Evolutionary conservation across 371 early-diverging fungal genomes (phyloP).

Genomic region (Mucor racemosus): DNA sequence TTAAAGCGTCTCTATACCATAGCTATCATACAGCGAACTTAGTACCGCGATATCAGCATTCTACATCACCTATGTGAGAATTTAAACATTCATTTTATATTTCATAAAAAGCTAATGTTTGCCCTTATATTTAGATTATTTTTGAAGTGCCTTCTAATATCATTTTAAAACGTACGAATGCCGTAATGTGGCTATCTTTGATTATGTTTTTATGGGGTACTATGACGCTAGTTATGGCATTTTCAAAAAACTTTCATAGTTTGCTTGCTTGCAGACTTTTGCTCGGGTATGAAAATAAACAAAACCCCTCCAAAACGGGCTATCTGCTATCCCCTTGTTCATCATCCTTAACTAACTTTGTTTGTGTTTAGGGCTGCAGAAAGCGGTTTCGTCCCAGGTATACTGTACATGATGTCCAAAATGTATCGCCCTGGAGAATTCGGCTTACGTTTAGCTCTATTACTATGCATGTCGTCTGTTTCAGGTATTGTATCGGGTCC

Average conservation of each 20-base stretch:
- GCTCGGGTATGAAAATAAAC: conserved; percentile 35
- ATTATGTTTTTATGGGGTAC: conserved; percentile 56
- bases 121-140: conserved; percentile 13
- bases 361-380: conserved; percentile 27
- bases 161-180: conserved; percentile 45
- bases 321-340: not conserved
- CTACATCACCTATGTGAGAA: conserved; percentile 47
- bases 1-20: conserved; percentile 3
- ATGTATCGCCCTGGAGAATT: conserved; percentile 34
- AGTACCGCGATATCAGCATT: conserved; percentile 41
- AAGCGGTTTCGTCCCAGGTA: conserved; percentile 43
- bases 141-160: conserved; percentile 57
- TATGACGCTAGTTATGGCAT: conserved; percentile 47
- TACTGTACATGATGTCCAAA: conserved; percentile 33
- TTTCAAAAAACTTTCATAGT: conserved; percentile 37
- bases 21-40: conserved; percentile 30
- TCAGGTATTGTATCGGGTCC: conserved; percentile 40
- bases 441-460: conserved; percentile 29
- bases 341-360: not conserved
- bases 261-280: conserved; percentile 30
- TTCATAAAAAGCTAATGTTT: not conserved
- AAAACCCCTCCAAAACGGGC: not conserved
- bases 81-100: not conserved
- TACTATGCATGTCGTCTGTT: conserved; percentile 30
- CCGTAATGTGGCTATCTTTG: conserved; percentile 49